Conservation (phyloP, 164 flowering plant species). For the Echeveria elegans region DNA sequence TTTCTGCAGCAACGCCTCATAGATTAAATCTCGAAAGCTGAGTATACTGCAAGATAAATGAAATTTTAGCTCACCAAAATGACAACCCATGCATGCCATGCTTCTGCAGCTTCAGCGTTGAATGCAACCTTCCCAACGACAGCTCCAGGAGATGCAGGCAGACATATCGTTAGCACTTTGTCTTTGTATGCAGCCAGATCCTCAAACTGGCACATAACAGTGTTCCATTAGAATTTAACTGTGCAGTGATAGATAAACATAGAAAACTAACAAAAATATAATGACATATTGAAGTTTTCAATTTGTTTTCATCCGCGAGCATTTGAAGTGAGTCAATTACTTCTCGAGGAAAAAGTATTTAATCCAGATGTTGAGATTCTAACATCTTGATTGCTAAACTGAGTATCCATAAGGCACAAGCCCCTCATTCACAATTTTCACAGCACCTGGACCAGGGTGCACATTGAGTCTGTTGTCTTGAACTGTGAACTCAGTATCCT, state of each 20-base stretch:
- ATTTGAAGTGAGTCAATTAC: constrained; percentile 11
- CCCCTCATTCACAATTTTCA: constrained; percentile 85
- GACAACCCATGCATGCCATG: constrained; percentile 91
- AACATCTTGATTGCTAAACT: constrained; percentile 77
- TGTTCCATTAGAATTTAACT: background rate
- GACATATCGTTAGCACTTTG: constrained; percentile 66
- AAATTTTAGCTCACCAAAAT: constrained; percentile 50
- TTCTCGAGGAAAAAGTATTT: constrained; percentile 98
- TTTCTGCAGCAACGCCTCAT: no score
- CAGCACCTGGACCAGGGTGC: constrained; percentile 91
- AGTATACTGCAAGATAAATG: background rate
- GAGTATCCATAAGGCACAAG: constrained; percentile 62
- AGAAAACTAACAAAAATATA: no score
- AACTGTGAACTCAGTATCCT: constrained; percentile 98
- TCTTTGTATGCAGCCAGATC: constrained; percentile 71
- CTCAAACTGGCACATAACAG: constrained; percentile 57
- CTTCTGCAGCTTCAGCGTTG: constrained; percentile 85
- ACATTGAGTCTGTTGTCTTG: constrained; percentile 96
- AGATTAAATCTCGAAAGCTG: background rate
- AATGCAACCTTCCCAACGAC: constrained; percentile 93
- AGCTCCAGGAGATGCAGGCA: constrained; percentile 99
- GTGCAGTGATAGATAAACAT: no score
- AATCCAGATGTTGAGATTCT: constrained; percentile 94
- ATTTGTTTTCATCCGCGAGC: no score
- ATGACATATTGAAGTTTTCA: no score